Conservation (phyloP, 2,329 filamentous ascomycete species). For the Aphanoascus verrucosus region DNA sequence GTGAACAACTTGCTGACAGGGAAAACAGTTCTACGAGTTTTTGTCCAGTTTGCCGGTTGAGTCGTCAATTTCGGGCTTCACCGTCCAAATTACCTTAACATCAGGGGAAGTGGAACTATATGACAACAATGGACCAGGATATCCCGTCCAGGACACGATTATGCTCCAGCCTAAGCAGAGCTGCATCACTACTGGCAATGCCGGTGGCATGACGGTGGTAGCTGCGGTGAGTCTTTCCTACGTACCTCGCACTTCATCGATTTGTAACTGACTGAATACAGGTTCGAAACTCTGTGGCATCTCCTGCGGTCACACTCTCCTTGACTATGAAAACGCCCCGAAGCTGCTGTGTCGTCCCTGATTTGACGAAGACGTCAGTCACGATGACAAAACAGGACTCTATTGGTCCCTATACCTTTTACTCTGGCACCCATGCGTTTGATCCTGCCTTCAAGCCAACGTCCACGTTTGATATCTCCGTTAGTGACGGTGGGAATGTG, state of each 20-base stretch:
- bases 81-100: slow-evolving; percentile 2
- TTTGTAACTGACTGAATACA: slow-evolving; percentile 1
- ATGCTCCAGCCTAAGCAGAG: slow-evolving; percentile 14
- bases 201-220: slow-evolving; percentile 9
- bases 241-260: neutral
- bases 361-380: slow-evolving; percentile 7
- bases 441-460: slow-evolving; percentile 3
- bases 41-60: slow-evolving; percentile 5
- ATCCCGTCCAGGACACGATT: slow-evolving; percentile 13
- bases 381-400: slow-evolving; percentile 8
- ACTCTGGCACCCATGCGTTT: slow-evolving; percentile 7
- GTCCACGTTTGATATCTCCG: slow-evolving; percentile 12
- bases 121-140: slow-evolving; percentile 11
- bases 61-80: slow-evolving; percentile 11
- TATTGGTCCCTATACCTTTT: slow-evolving; percentile 13
- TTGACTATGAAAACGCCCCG: slow-evolving; percentile 9
- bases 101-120: slow-evolving; percentile 4
- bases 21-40: slow-evolving; percentile 13
- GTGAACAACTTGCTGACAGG: neutral
- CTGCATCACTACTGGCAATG: slow-evolving; percentile 4
- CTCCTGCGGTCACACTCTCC: slow-evolving; percentile 7
- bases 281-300: slow-evolving; percentile 8
- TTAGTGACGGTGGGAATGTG: neutral
- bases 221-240: slow-evolving; percentile 12
- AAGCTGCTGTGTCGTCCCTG: slow-evolving; percentile 13